A percentile compares a stretch with the other conserved stretches of the same genome.
Conservation (phyloP, 176 grass and related monocot species). For the Melocanna baccifera region DNA sequence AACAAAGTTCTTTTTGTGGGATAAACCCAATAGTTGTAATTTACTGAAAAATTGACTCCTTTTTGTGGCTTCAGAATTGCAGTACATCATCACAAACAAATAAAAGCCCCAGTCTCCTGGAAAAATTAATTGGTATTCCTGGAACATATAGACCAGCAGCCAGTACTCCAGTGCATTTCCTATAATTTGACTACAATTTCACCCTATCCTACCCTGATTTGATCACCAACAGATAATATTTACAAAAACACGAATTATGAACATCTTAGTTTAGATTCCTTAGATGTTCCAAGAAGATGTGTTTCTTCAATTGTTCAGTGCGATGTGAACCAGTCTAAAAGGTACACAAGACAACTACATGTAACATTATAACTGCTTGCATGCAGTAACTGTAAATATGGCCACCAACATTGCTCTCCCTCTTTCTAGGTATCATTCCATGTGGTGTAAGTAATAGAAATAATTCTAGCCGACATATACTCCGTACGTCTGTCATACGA, state of each 20-base stretch:
- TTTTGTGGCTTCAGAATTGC: not conserved
- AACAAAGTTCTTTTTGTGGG: not conserved
- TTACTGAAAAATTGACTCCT: not conserved
- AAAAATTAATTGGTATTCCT: not conserved
- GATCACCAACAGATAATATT: not conserved
- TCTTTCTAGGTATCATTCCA: not conserved
- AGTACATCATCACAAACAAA: not conserved
- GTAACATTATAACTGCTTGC: not conserved
- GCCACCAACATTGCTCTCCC: not conserved
- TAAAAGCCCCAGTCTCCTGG: not conserved
- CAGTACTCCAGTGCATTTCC: not conserved
- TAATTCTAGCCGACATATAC: not conserved
- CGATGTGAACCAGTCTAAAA: not conserved
- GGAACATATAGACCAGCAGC: not conserved
- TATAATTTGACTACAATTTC: not conserved
- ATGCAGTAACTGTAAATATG: not conserved
- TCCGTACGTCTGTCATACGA: not conserved
- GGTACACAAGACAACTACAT: not conserved
- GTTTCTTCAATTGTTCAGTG: not conserved
- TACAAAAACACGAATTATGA: not conserved
- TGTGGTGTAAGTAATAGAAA: constrained; percentile 1
- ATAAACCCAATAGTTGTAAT: not conserved
- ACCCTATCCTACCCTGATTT: not conserved
- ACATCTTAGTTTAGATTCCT: not conserved
- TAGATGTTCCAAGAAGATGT: not conserved